A percentile compares a stretch with the other conserved stretches of the same genome.
phyloP scores from a whole-genome alignment of 768 basidiomycete species.

The Tubosaeta brunneosetosa region DNA sequence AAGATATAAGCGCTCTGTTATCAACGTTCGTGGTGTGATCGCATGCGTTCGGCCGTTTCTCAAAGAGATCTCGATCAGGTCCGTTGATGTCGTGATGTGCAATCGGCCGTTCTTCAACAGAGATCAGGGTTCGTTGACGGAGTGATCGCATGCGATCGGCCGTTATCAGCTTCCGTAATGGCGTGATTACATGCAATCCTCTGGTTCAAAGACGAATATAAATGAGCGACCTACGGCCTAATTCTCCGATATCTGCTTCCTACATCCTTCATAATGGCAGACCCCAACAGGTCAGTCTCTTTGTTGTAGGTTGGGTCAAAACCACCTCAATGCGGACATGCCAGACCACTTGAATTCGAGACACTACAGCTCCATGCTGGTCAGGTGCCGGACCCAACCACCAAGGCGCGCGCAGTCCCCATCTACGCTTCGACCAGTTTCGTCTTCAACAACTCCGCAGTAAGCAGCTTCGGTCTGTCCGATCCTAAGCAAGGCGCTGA shows the following conservation, averaged over 20 bases:
- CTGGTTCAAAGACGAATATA: background rate
- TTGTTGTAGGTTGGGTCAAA: background rate
- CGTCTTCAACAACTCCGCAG: constrained; percentile 52
- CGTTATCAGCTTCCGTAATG: background rate
- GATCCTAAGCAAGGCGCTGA: background rate
- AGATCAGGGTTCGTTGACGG: too few relatives aligned
- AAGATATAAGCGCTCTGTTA: background rate
- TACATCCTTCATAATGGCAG: constrained; percentile 15
- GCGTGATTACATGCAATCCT: constrained; percentile 8
- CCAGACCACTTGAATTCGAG: constrained; percentile 49
- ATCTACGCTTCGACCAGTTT: constrained; percentile 57
- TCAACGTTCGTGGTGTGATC: too few relatives aligned
- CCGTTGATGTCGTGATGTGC: too few relatives aligned
- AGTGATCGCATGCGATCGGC: too few relatives aligned
- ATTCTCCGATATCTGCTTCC: background rate
- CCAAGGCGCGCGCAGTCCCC: constrained; percentile 58
- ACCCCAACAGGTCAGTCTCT: constrained; percentile 19
- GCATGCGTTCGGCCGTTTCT: too few relatives aligned
- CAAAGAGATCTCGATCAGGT: too few relatives aligned
- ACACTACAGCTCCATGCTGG: constrained; percentile 64
- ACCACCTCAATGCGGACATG: background rate
- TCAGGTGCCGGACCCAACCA: constrained; percentile 45
- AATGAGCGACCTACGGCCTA: background rate
- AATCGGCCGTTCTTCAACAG: too few relatives aligned
- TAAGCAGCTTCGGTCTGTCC: constrained; percentile 10